phyloP scores from a whole-genome alignment of 495 filamentous ascomycete genomes.

The Podospora bellae-mahoneyi region DNA sequence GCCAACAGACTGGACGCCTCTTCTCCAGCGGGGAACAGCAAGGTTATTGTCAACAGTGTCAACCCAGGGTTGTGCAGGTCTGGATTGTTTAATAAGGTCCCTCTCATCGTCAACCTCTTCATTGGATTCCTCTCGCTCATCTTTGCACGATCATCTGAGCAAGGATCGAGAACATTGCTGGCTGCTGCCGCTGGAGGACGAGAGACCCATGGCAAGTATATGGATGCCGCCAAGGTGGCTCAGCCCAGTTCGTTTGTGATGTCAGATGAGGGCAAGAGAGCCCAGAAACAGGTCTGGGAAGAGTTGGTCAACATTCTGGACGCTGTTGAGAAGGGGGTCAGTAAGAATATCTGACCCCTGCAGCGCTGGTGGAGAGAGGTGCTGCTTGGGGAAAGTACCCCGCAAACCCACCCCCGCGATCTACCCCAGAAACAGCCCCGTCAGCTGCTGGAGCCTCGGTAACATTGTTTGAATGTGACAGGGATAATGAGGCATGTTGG shows the following conservation, averaged over 20 bases:
- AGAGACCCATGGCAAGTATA: conserved; percentile 49
- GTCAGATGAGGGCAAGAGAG: conserved; percentile 26
- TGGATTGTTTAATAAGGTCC: conserved; percentile 37
- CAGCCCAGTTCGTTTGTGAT: conserved; percentile 24
- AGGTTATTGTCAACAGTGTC: conserved; percentile 51
- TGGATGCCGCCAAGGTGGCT: conserved; percentile 28
- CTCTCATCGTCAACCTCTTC: conserved; percentile 14
- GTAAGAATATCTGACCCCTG: conserved; percentile 22
- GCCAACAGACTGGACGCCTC: conserved; percentile 27
- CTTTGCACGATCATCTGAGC: conserved; percentile 45
- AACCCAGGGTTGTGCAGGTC: conserved; percentile 54
- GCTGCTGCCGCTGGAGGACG: conserved; percentile 35
- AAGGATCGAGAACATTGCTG: conserved; percentile 48
- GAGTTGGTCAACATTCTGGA: conserved; percentile 36
- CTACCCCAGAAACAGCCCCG: conserved; percentile 13
- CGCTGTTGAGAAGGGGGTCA: conserved; percentile 30
- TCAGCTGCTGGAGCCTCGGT: conserved; percentile 21
- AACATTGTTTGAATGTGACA: conserved; percentile 11
- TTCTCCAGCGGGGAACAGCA: conserved; percentile 1
- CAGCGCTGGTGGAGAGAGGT: not conserved
- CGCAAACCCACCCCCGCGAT: conserved; percentile 14
- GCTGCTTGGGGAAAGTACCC: conserved; percentile 8
- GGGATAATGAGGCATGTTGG: not conserved
- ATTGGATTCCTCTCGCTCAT: conserved; percentile 28
- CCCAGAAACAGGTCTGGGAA: conserved; percentile 29